Percentiles rank a stretch among this genome's conserved stretches.
phyloP scores from a whole-genome alignment of 805 yeast genomes.

The Groenewaldozyma salmanticensis region DNA sequence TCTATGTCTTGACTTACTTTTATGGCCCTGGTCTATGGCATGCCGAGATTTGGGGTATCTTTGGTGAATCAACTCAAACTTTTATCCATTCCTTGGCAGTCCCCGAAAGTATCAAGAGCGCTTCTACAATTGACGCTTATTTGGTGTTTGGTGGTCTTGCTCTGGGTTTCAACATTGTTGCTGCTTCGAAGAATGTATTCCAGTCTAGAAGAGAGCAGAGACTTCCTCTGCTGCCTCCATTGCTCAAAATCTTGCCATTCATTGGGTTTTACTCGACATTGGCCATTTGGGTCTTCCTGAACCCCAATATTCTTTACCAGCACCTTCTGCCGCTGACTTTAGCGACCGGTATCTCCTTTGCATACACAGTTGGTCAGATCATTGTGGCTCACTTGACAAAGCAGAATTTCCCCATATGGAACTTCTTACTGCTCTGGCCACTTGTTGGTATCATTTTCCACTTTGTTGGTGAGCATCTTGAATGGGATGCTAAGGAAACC shows the following conservation, averaged over 20 bases:
- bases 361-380: constrained; percentile 84
- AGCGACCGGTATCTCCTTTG: constrained; percentile 64
- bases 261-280: constrained; percentile 44
- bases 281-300: constrained; percentile 34
- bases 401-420: constrained; percentile 62
- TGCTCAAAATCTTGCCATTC: constrained; percentile 59
- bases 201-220: constrained; percentile 30
- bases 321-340: constrained; percentile 46
- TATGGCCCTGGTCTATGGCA: constrained; percentile 67
- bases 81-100: neutral
- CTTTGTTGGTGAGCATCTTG: constrained; percentile 13
- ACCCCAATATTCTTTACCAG: constrained; percentile 35
- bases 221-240: constrained; percentile 28
- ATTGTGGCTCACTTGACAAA: constrained; percentile 78
- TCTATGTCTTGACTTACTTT: constrained; percentile 55
- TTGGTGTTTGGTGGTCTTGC: constrained; percentile 45
- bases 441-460: constrained; percentile 26
- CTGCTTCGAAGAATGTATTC: constrained; percentile 60
- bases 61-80: neutral
- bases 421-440: constrained; percentile 54
- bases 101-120: constrained; percentile 5
- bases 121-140: constrained; percentile 33
- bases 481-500: constrained; percentile 31
- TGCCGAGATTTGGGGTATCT: constrained; percentile 30
- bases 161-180: constrained; percentile 54